These are phyloP conservation scores for Lentinus brumalis DNA, from an alignment of 768 basidiomycete genomes.

Conservation along the genomic window DNA sequence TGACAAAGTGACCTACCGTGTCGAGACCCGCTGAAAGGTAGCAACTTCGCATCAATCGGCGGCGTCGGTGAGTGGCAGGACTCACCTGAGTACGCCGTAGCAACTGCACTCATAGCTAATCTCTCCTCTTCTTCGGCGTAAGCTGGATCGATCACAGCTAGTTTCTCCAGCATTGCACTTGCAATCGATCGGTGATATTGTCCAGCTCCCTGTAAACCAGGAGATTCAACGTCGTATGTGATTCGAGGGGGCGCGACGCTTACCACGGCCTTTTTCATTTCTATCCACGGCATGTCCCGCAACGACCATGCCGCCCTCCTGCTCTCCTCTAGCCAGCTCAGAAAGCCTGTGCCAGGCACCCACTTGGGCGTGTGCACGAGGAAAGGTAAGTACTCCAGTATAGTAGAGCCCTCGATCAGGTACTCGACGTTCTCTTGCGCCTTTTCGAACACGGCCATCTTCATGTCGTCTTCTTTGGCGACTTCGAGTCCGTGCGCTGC, in stretches of 20 bases:
- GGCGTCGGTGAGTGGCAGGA: too few species aligned
- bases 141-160: too few species aligned
- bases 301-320: background rate
- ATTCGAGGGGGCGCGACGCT: background rate
- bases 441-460: background rate
- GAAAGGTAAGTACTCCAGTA: slow-evolving; percentile 3
- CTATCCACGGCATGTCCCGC: background rate
- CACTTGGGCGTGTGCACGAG: slow-evolving; percentile 2
- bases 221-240: too few species aligned
- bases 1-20: background rate
- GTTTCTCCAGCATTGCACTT: too few species aligned
- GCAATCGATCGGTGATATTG: too few species aligned
- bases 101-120: too few species aligned
- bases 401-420: background rate
- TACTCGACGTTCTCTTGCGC: background rate
- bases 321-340: background rate
- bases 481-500: slow-evolving; percentile 3
- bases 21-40: background rate
- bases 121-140: too few species aligned
- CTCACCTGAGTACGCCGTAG: too few species aligned
- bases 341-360: slow-evolving; percentile 7
- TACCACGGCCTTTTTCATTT: background rate
- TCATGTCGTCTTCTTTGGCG: background rate
- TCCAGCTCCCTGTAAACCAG: too few species aligned
- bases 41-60: background rate